Evolutionary conservation across 495 filamentous ascomycete species (phyloP).

Genomic region (Tuber indicum): DNA sequence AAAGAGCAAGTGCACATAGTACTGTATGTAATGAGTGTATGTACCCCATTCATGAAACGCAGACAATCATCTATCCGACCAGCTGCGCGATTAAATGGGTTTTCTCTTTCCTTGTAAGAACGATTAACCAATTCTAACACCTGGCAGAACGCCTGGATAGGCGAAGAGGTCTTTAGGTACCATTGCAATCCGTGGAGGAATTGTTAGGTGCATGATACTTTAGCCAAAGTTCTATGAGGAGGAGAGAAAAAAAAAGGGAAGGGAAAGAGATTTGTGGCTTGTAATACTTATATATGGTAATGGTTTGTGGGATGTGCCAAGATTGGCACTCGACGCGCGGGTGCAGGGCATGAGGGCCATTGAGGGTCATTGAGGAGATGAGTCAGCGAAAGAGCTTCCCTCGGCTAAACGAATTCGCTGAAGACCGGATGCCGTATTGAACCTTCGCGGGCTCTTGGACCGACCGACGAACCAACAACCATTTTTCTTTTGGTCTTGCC

Average conservation of each 20-base stretch:
- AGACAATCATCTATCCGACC: constrained; percentile 29
- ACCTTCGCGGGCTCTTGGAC: neutral
- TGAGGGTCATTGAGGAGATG: neutral
- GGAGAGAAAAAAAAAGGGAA: constrained; percentile 7
- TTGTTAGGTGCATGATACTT: constrained; percentile 13
- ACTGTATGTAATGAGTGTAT: constrained; percentile 3
- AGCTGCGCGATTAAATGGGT: constrained; percentile 40
- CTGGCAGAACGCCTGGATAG: constrained; percentile 34
- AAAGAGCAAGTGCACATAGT: neutral
- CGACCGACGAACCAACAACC: neutral
- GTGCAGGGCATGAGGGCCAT: no score
- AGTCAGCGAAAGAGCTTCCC: neutral
- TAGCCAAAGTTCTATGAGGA: constrained; percentile 39
- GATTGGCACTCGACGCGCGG: neutral
- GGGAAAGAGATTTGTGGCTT: neutral
- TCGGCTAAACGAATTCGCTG: neutral
- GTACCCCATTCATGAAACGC: constrained; percentile 42
- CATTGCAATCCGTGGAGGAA: constrained; percentile 15
- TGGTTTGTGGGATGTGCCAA: neutral
- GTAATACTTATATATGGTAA: neutral
- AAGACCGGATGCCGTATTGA: neutral
- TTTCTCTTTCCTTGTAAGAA: constrained; percentile 39
- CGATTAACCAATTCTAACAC: constrained; percentile 20
- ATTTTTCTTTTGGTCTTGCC: neutral
- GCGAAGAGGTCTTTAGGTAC: constrained; percentile 16